Base-by-base conservation (phyloP, 1,284 basidiomycete genomes). In the Trichosporon coremiiforme region DNA sequence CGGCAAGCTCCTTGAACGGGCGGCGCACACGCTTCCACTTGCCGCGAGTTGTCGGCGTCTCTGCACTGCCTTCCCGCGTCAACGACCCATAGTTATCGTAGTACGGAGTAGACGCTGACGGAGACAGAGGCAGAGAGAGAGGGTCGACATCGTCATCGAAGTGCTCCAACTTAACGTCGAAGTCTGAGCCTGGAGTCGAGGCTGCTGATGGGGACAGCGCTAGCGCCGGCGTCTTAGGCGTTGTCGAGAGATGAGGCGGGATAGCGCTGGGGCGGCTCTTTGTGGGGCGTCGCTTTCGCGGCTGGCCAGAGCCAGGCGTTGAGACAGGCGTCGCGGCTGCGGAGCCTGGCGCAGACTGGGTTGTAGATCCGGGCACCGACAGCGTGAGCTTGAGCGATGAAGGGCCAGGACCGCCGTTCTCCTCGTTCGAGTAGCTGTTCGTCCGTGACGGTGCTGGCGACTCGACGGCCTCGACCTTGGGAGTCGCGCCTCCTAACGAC, bases 11-110 rank as follows among this genome's bases (percentile, higher is more conserved):
- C 57, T 76, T 77, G 65, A 83, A 72, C 7, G 82, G 82, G 63
- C 75, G 76, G 71, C 79, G 80, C 22, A 78, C 66, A 15, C 80
- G 77, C 73, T 73, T 75, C 80, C 78, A 80, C 65, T 75, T 77
- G 22, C 57, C 57, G 7, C 70, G 68, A 20, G 67, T 69, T 31
- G 71, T 71, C 7, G 73, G 76, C 13, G 73, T 74, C 4, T 71
- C 72, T 9, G 41, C 50, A 25, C 70, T 64, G 12, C 66, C 62
- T 22, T 68, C 66, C 0, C 69, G 45, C 25, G 57, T 62, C 7
- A 29, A 4, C 9, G 15, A 25, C 7, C 57, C 53, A 8, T 13
- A 35, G 25, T 20, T 64, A 8, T 20, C 35, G 2, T 22, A 35
- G 17, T 31, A 41, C 29, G 13, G 41, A n/a, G 10, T 64, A 8